Evolutionary conservation across 2,329 filamentous ascomycete genomes (phyloP), one percentile per base, ranked within the genome.

Genomic region (Paracoccidioides brasiliensis): DNA sequence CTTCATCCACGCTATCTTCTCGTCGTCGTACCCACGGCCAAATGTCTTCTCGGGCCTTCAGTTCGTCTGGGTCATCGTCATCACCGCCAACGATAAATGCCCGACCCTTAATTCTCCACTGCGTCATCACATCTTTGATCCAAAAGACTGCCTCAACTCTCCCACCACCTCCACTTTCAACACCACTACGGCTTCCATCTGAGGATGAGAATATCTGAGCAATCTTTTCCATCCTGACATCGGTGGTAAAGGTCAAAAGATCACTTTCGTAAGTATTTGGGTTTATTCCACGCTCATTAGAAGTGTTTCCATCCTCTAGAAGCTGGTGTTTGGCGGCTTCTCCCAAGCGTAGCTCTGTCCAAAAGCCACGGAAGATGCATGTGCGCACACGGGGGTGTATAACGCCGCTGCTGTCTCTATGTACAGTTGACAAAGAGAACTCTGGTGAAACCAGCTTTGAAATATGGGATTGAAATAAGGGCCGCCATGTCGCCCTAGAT

Each of bases 291-390:
- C 28, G 14, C 32, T 42, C 22, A 5, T 54, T n/a, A 33, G 42
- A 22, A 10, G 10, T 15, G 43, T 10, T 35, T 44, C 67, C 65
- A 6, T 62, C 51, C 7, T 77, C 76, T 59, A 82, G 77, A 3
- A 88, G 85, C 38, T 80, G 73, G 70, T 93, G 91, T 69, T 84
- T 82, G 45, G 82, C 79, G 70, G 90, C 88, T 53, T 76, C 76
- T 3, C 85, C 84, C 0, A 95, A 65, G 3, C 65, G 55, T 1
- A 72, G 75, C 55, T 79, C 78, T 0, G 83, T 84, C 81, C 87
- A 95, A 72, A 95, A 83, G 62, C 90, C 89, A 58, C 91, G 85
- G 72, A 83, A 91, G 64, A 95, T 82, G 71, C 90, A 93, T 64
- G 82, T 90, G 54, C 90, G 82, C 7, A 82, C 85, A 54, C 88